Conservation (phyloP, 2,329 filamentous ascomycete genomes). For the Diaporthe velutina region DNA sequence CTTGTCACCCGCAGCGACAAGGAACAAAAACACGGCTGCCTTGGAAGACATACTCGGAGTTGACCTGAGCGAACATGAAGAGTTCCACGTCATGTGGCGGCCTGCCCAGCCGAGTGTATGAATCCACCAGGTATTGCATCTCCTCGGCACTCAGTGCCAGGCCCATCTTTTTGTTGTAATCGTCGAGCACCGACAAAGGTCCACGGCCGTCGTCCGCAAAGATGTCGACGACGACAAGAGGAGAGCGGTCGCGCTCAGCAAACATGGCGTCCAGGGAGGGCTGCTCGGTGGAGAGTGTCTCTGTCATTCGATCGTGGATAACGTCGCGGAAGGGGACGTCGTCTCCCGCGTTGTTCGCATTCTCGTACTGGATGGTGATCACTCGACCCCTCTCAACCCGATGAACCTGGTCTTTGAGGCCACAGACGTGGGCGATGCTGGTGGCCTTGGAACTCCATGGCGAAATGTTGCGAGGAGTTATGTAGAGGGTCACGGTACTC, state of each 20-base stretch:
- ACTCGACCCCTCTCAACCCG: slow-evolving; percentile 90
- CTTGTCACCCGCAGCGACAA: slow-evolving; percentile 32
- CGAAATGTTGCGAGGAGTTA: slow-evolving; percentile 88
- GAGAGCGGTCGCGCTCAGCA: slow-evolving; percentile 71
- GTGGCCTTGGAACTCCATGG: slow-evolving; percentile 99
- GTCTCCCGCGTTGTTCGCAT: slow-evolving; percentile 59
- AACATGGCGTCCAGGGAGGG: slow-evolving; percentile 85
- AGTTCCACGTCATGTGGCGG: slow-evolving; percentile 91
- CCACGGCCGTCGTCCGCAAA: slow-evolving; percentile 70
- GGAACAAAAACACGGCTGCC: slow-evolving; percentile 29
- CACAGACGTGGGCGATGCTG: slow-evolving; percentile 92
- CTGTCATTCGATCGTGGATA: slow-evolving; percentile 96
- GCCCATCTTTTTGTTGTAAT: slow-evolving; percentile 87
- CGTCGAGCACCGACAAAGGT: slow-evolving; percentile 79
- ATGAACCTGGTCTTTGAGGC: slow-evolving; percentile 76
- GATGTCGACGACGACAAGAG: slow-evolving; percentile 82
- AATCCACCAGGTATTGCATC: slow-evolving; percentile 93
- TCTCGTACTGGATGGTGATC: slow-evolving; percentile 76
- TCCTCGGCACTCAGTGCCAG: slow-evolving; percentile 89
- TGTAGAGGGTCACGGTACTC: slow-evolving; percentile 71
- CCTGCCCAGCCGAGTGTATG: slow-evolving; percentile 76
- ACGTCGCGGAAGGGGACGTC: slow-evolving; percentile 74
- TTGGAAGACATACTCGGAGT: slow-evolving; percentile 81
- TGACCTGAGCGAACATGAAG: slow-evolving; percentile 99
- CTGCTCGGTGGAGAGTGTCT: slow-evolving; percentile 75